These are phyloP conservation scores for Backusella mclennaniae DNA, from an alignment of 192 early-diverging fungal genomes.

Conservation along the genomic window DNA sequence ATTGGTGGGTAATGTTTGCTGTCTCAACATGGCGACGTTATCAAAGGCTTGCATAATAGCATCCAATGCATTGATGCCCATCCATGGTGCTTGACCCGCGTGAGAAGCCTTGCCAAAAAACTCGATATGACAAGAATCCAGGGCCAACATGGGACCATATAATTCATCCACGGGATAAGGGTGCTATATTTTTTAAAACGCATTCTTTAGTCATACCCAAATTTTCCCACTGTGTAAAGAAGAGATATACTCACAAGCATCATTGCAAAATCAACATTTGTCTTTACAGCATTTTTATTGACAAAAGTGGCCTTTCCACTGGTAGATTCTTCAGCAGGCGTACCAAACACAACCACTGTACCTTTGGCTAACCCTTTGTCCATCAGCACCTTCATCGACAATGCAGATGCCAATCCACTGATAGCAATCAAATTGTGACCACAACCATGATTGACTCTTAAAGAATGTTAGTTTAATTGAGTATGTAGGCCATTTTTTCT, in stretches of 20 bases:
- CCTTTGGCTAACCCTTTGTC: constrained; percentile 43
- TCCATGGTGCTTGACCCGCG: constrained; percentile 52
- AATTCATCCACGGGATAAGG: constrained; percentile 40
- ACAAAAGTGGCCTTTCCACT: constrained; percentile 77
- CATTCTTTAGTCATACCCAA: neutral
- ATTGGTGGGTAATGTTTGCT: constrained; percentile 50
- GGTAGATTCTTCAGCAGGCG: constrained; percentile 61
- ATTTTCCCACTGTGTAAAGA: neutral
- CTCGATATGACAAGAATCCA: constrained; percentile 41
- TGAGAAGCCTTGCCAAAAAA: constrained; percentile 59
- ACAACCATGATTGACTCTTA: constrained; percentile 52
- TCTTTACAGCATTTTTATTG: constrained; percentile 62
- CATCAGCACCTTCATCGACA: constrained; percentile 43
- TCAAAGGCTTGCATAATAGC: constrained; percentile 48
- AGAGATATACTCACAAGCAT: constrained; percentile 50
- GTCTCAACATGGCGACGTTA: constrained; percentile 54
- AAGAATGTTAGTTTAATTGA: too few relatives aligned
- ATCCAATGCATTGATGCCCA: constrained; percentile 65
- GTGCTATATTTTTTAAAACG: constrained; percentile 7
- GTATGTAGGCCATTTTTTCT: too few relatives aligned
- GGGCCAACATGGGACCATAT: constrained; percentile 29
- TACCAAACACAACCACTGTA: constrained; percentile 60
- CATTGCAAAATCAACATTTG: constrained; percentile 61
- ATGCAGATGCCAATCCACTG: constrained; percentile 53
- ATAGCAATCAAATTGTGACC: constrained; percentile 73